Evolutionary conservation across 768 basidiomycete genomes (phyloP).

Genomic region (Mycena vulgaris): DNA sequence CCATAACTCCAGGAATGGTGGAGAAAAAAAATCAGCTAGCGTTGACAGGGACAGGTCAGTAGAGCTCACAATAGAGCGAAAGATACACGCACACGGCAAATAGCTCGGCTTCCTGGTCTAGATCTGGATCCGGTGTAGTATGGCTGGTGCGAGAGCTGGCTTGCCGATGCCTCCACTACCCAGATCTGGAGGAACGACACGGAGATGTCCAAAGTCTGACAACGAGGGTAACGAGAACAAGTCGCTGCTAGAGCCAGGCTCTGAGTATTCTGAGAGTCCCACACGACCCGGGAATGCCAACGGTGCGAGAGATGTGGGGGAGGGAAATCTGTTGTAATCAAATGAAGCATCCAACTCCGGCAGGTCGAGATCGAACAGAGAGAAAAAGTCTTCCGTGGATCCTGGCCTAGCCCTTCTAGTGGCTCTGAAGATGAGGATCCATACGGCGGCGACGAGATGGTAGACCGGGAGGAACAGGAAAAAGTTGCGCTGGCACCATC

Average conservation of each 20-base stretch:
- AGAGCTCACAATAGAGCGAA: no score
- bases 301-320: background rate
- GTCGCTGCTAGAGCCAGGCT: background rate
- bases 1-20: no score
- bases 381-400: background rate
- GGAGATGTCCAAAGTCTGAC: background rate
- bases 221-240: background rate
- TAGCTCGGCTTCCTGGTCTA: background rate
- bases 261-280: background rate
- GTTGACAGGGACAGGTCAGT: no score
- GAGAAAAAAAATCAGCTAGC: no score
- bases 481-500: conserved; percentile 3
- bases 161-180: no score
- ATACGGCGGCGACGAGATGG: background rate
- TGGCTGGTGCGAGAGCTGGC: no score
- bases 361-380: background rate
- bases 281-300: background rate
- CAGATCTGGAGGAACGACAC: no score
- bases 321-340: background rate
- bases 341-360: no score
- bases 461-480: background rate
- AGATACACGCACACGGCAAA: background rate
- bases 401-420: background rate
- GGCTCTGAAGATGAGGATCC: background rate
- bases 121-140: background rate